These are phyloP conservation scores for Harringtonia aguacate DNA, from an alignment of 2,329 filamentous ascomycete genomes.

Conservation along the genomic window DNA sequence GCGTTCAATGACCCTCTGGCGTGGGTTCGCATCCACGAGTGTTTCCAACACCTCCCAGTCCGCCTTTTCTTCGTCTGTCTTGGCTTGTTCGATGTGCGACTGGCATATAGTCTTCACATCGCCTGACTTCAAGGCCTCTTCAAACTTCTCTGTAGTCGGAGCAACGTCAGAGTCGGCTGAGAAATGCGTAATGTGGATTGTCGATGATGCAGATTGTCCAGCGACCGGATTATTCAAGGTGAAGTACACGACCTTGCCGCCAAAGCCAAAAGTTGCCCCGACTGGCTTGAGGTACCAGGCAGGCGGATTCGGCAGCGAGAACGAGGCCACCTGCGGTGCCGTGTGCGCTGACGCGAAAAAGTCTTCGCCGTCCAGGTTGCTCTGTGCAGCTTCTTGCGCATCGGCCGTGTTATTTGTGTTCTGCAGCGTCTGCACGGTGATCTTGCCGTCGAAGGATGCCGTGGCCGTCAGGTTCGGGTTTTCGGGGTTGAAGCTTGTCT, in stretches of 20 bases:
- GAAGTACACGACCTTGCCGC: constrained; percentile 80
- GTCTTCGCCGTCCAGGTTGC: constrained; percentile 76
- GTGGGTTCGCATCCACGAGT: constrained; percentile 73
- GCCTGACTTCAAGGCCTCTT: constrained; percentile 67
- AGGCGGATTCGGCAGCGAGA: constrained; percentile 75
- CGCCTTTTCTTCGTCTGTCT: constrained; percentile 82
- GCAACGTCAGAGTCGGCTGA: constrained; percentile 78
- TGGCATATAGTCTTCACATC: constrained; percentile 73
- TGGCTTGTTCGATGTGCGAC: constrained; percentile 61
- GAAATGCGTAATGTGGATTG: constrained; percentile 76
- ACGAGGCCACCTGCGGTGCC: constrained; percentile 81
- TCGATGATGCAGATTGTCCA: constrained; percentile 59
- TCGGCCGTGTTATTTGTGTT: constrained; percentile 71
- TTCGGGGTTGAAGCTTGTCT: constrained; percentile 85
- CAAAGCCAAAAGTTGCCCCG: constrained; percentile 88
- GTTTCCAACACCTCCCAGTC: constrained; percentile 95
- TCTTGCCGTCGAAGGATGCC: constrained; percentile 94
- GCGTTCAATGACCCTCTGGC: constrained; percentile 76
- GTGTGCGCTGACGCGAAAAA: constrained; percentile 93
- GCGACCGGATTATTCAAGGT: constrained; percentile 45
- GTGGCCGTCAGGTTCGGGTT: constrained; percentile 90
- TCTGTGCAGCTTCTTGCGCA: constrained; percentile 54
- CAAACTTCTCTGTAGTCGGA: constrained; percentile 76
- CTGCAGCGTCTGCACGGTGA: constrained; percentile 85
- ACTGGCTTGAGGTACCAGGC: constrained; percentile 82